Evolutionary conservation across 768 basidiomycete species (phyloP).

Genomic region (Pulveroboletus sp.): DNA sequence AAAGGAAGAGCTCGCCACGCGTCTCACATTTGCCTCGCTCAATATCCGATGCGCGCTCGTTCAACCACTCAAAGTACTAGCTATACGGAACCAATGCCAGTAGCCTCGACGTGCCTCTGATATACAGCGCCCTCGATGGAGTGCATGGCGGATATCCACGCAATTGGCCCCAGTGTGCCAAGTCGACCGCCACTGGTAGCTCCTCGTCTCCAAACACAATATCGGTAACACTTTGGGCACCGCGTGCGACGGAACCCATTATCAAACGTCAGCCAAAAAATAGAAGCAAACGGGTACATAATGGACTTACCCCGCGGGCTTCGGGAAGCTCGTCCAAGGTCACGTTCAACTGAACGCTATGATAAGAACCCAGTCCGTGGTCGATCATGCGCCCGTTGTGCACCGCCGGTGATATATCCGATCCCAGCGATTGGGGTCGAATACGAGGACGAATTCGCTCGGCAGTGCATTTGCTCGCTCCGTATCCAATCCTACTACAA

Average conservation of each 20-base stretch:
- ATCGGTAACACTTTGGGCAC: constrained; percentile 27
- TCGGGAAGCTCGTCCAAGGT: constrained; percentile 30
- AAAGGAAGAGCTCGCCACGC: constrained; percentile 26
- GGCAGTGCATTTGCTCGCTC: too few species aligned
- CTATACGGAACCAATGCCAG: constrained; percentile 31
- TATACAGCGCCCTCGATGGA: constrained; percentile 18
- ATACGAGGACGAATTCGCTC: too few species aligned
- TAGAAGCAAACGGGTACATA: not conserved
- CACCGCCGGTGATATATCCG: constrained; percentile 36
- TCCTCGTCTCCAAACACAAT: constrained; percentile 23
- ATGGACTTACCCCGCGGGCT: constrained; percentile 24
- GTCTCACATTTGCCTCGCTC: constrained; percentile 24
- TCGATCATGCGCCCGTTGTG: constrained; percentile 35
- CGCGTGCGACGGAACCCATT: constrained; percentile 31
- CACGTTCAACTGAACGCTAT: constrained; percentile 35
- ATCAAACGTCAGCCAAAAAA: constrained; percentile 2
- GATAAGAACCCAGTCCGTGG: constrained; percentile 36
- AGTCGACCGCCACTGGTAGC: constrained; percentile 18
- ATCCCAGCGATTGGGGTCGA: constrained; percentile 22
- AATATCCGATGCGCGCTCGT: constrained; percentile 7
- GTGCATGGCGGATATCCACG: constrained; percentile 23
- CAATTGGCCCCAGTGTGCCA: constrained; percentile 32
- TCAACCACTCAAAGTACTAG: constrained; percentile 26
- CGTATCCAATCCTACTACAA: too few species aligned
- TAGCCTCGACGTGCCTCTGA: constrained; percentile 6